phyloP scores from a whole-genome alignment of 345 rosid genomes.

The Carallia brachiata region DNA sequence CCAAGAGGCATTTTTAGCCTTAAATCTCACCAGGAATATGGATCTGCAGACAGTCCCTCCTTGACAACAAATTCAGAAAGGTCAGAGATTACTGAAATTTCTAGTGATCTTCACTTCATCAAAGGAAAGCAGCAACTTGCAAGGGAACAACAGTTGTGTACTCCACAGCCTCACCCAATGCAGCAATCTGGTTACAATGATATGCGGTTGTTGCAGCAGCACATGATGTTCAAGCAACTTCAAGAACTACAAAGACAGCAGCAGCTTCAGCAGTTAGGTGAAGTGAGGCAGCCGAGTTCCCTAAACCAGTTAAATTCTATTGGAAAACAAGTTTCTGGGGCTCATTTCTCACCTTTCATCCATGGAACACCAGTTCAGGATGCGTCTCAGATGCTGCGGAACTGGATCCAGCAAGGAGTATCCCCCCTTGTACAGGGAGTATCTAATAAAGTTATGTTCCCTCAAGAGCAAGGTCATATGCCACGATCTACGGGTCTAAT shows the following conservation, averaged over 20 bases:
- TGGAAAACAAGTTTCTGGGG: conserved; percentile 39
- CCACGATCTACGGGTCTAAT: conserved; percentile 36
- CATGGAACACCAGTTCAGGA: conserved; percentile 61
- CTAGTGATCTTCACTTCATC: conserved; percentile 37
- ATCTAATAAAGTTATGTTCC: conserved; percentile 31
- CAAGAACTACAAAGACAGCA: conserved; percentile 75
- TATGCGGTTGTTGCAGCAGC: conserved; percentile 68
- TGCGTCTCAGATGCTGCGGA: conserved; percentile 32
- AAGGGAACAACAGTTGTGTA: conserved; percentile 29
- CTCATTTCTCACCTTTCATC: conserved; percentile 42
- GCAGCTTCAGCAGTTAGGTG: conserved; percentile 41
- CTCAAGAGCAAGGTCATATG: conserved; percentile 42
- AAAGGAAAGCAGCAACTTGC: conserved; percentile 40
- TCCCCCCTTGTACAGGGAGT: conserved; percentile 47
- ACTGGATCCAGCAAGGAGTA: conserved; percentile 44
- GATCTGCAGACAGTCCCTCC: conserved; percentile 21
- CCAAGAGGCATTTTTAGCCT: conserved; percentile 18
- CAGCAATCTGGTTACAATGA: conserved; percentile 63
- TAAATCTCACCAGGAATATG: conserved; percentile 21
- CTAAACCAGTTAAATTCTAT: conserved; percentile 40
- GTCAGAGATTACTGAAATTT: conserved; percentile 27
- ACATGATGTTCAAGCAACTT: conserved; percentile 62
- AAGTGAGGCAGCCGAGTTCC: conserved; percentile 47
- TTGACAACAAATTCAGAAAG: conserved; percentile 24
- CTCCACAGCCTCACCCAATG: conserved; percentile 32